Percentiles rank a stretch among this genome's conserved stretches.
These are phyloP conservation scores for Oryza coarctata DNA, from an alignment of 176 grass and related monocot species.

Conservation along the genomic window DNA sequence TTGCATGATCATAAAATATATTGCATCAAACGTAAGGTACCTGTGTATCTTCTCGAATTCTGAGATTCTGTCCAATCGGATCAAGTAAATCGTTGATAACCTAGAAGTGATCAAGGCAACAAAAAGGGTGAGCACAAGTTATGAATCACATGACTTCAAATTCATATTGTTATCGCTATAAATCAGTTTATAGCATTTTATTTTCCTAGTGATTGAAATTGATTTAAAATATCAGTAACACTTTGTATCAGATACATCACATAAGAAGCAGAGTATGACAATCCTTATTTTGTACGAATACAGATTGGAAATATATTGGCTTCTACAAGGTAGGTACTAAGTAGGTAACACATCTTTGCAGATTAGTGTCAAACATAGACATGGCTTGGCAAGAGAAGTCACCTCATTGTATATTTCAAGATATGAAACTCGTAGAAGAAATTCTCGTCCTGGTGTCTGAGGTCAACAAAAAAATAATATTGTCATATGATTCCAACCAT, in stretches of 20 bases:
- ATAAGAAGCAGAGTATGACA: conserved; percentile 18
- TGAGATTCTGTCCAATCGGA: conserved; percentile 91
- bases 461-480: conserved; percentile 32
- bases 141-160: not conserved
- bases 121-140: not conserved
- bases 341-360: not conserved
- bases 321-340: not conserved
- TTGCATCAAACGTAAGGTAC: conserved; percentile 37
- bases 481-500: conserved; percentile 28
- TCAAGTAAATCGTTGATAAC: conserved; percentile 99
- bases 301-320: conserved; percentile 16
- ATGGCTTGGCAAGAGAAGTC: conserved; percentile 30
- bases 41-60: conserved; percentile 96
- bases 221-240: conserved; percentile 30
- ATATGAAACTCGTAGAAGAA: conserved; percentile 98
- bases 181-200: conserved; percentile 4
- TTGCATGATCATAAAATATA: conserved; percentile 3
- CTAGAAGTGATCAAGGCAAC: conserved; percentile 46
- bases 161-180: conserved; percentile 22
- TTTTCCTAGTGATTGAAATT: not conserved
- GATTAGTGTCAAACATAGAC: conserved; percentile 25
- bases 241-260: conserved; percentile 17
- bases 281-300: conserved; percentile 13
- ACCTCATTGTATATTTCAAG: conserved; percentile 99
- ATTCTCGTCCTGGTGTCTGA: conserved; percentile 95